Percentiles rank a stretch among this genome's conserved stretches.
Conservation (phyloP, 441 rosid species). For the Omphalea diandra region DNA sequence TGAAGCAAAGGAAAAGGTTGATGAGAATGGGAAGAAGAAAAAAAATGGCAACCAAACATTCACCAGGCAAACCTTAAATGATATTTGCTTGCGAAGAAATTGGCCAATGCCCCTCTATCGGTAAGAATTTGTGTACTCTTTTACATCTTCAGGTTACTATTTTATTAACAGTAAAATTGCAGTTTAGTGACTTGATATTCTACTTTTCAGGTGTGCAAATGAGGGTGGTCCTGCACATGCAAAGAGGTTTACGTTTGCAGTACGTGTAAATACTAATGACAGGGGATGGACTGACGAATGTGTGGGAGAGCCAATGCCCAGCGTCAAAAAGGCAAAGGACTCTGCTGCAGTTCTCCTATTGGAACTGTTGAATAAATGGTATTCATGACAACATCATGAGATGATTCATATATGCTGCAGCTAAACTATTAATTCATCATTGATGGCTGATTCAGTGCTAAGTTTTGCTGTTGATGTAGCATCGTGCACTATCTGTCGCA, state of each 20-base stretch:
- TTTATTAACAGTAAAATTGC: not conserved
- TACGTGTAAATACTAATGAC: slow-evolving; percentile 83
- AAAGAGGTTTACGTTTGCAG: slow-evolving; percentile 88
- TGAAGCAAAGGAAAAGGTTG: slow-evolving; percentile 50
- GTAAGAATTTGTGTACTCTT: slow-evolving; percentile 34
- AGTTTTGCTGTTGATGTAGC: not conserved
- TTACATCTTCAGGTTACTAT: not conserved
- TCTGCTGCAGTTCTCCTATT: slow-evolving; percentile 87
- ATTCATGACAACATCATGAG: slow-evolving; percentile 25
- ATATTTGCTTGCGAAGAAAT: slow-evolving; percentile 89
- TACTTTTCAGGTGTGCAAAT: slow-evolving; percentile 56
- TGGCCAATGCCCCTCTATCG: slow-evolving; percentile 98
- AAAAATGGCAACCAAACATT: slow-evolving; percentile 82
- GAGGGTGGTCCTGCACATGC: slow-evolving; percentile 99
- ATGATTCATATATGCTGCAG: not conserved
- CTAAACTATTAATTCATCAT: not conserved
- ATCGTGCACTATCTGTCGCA: not conserved
- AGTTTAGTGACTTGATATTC: slow-evolving; percentile 14
- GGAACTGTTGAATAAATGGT: slow-evolving; percentile 63
- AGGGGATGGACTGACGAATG: slow-evolving; percentile 97
- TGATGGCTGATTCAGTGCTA: not conserved
- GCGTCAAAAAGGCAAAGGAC: slow-evolving; percentile 99
- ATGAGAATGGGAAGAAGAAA: slow-evolving; percentile 56
- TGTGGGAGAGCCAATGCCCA: slow-evolving; percentile 97
- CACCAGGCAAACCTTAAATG: slow-evolving; percentile 92